These are phyloP conservation scores for Zopfochytrium polystomum DNA, from an alignment of 371 early-diverging fungal genomes.

Conservation along the genomic window DNA sequence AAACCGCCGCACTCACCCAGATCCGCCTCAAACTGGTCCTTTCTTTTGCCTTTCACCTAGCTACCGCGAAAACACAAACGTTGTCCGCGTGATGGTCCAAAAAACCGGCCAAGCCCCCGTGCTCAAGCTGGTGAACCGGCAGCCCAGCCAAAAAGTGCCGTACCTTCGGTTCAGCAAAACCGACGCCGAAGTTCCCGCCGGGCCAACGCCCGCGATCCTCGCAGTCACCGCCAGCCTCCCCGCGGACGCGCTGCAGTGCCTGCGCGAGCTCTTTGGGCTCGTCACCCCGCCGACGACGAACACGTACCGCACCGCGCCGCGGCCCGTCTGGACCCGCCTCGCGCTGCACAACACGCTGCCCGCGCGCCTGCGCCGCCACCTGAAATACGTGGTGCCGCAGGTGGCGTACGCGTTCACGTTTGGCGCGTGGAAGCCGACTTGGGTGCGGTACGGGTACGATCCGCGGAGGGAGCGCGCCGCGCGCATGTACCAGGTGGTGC, in stretches of 20 bases:
- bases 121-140: too few relatives aligned
- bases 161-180: background rate
- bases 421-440: slow-evolving; percentile 65
- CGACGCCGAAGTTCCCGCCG: background rate
- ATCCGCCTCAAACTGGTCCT: too few relatives aligned
- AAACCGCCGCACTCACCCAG: too few relatives aligned
- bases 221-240: background rate
- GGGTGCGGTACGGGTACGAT: slow-evolving; percentile 63
- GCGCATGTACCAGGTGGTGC: slow-evolving; percentile 45
- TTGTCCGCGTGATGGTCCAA: too few relatives aligned
- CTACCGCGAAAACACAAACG: too few relatives aligned
- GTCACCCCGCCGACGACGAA: background rate
- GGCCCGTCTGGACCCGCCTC: slow-evolving; percentile 57
- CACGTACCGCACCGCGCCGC: too few relatives aligned
- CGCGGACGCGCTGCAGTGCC: background rate
- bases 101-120: too few relatives aligned
- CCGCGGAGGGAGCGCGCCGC: slow-evolving; percentile 50
- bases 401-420: slow-evolving; percentile 45
- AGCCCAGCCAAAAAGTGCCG: too few relatives aligned
- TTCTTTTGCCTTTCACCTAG: too few relatives aligned
- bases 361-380: slow-evolving; percentile 17
- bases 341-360: slow-evolving; percentile 43
- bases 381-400: slow-evolving; percentile 39
- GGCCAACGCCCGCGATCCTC: background rate
- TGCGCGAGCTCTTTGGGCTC: background rate